Evolutionary conservation across 495 filamentous ascomycete species (phyloP).

Genomic region (Trichoderma reesei): DNA sequence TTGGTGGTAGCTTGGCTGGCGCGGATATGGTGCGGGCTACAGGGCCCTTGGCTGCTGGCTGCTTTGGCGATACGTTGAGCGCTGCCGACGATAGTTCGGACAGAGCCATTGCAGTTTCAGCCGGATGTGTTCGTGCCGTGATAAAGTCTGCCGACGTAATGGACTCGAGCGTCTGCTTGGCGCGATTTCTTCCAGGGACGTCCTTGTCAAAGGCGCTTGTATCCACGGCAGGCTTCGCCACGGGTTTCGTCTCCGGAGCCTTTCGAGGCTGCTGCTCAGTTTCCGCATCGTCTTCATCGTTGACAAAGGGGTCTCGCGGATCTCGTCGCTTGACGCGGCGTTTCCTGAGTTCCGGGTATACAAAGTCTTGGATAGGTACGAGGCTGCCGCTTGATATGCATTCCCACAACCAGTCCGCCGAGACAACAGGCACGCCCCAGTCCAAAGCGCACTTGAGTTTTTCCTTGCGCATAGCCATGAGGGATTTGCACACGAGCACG

Average conservation of each 20-base stretch:
- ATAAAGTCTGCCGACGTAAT: conserved; percentile 21
- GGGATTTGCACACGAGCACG: conserved; percentile 57
- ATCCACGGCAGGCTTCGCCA: conserved; percentile 17
- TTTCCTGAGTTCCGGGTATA: conserved; percentile 29
- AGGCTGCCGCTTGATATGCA: conserved; percentile 47
- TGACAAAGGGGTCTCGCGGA: not conserved
- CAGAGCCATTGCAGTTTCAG: conserved; percentile 17
- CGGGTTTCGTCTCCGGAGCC: conserved; percentile 3
- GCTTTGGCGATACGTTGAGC: conserved; percentile 26
- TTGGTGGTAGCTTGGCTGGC: conserved; percentile 10
- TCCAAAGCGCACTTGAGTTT: conserved; percentile 66
- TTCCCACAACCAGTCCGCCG: conserved; percentile 71
- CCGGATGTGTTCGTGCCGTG: conserved; percentile 30
- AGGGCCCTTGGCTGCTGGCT: conserved; percentile 10
- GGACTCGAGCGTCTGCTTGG: conserved; percentile 10
- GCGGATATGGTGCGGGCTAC: not conserved
- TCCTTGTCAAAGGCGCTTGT: conserved; percentile 22
- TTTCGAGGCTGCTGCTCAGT: not conserved
- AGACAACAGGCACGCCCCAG: conserved; percentile 70
- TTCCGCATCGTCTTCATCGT: not conserved
- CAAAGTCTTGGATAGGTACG: conserved; percentile 27
- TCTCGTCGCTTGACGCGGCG: conserved; percentile 10
- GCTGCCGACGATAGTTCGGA: conserved; percentile 29
- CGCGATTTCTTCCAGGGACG: not conserved
- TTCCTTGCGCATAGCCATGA: conserved; percentile 47